These are phyloP conservation scores for Trichoderma virens DNA, from an alignment of 495 filamentous ascomycete genomes.

Conservation along the genomic window DNA sequence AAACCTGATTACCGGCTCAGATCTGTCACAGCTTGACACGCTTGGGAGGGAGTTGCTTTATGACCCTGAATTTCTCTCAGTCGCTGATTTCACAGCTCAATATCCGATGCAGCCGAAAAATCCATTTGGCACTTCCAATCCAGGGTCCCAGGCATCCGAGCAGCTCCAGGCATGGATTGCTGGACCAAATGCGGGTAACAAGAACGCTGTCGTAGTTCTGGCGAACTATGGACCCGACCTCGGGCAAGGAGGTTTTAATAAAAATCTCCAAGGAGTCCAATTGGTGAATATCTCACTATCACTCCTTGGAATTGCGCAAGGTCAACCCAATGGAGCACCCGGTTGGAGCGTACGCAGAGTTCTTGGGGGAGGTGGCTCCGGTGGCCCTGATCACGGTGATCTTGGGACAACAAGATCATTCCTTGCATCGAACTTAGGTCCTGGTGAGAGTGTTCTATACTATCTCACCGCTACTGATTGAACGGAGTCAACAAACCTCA, in stretches of 20 bases:
- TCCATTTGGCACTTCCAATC: neutral
- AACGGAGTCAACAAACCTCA: neutral
- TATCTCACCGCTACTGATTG: neutral
- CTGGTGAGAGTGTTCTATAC: neutral
- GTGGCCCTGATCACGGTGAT: neutral
- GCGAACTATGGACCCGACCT: neutral
- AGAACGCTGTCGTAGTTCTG: neutral
- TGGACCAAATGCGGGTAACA: neutral
- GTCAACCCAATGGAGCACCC: neutral
- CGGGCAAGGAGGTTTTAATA: neutral
- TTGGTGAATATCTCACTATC: neutral
- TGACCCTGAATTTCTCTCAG: neutral
- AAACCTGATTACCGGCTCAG: neutral
- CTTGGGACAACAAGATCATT: neutral
- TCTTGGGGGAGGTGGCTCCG: neutral
- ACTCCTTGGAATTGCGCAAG: neutral
- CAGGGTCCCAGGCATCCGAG: neutral
- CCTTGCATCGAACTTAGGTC: neutral
- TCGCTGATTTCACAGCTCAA: neutral
- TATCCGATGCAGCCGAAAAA: constrained; percentile 1
- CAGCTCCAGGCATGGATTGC: constrained; percentile 3
- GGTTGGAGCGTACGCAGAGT: constrained; percentile 1
- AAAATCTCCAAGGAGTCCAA: neutral
- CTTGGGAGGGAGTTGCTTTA: neutral
- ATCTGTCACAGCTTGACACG: neutral